Conservation (phyloP, 2,329 filamentous ascomycete species). For the Alternaria arborescens region DNA sequence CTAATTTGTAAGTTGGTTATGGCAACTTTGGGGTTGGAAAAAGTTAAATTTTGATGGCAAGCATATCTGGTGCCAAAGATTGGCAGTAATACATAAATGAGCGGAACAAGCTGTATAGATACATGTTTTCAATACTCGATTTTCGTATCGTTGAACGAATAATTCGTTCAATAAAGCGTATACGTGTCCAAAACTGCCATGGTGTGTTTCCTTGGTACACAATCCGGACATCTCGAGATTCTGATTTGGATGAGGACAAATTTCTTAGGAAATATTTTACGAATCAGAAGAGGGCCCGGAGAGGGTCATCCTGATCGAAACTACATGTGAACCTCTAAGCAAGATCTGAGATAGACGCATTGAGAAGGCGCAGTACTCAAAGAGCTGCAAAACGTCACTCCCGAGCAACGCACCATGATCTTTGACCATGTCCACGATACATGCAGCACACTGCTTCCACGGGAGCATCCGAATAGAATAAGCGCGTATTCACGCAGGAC, state of each 20-base stretch:
- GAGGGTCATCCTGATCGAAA: neutral
- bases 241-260: neutral
- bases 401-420: neutral
- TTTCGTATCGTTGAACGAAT: neutral
- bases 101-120: neutral
- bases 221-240: neutral
- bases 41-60: neutral
- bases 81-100: neutral
- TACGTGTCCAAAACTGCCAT: neutral
- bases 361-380: neutral
- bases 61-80: neutral
- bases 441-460: neutral
- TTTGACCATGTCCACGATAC: neutral
- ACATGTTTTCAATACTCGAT: neutral
- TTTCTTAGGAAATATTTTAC: neutral
- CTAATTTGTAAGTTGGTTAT: conserved; percentile 29
- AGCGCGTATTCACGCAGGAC: neutral
- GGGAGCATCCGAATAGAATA: neutral
- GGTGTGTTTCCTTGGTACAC: neutral
- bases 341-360: neutral
- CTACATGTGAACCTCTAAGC: neutral
- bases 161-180: neutral
- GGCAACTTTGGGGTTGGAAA: neutral
- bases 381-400: neutral
- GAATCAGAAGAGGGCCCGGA: neutral